phyloP scores from a whole-genome alignment of 208 protist genomes.

The Leishmania major region DNA sequence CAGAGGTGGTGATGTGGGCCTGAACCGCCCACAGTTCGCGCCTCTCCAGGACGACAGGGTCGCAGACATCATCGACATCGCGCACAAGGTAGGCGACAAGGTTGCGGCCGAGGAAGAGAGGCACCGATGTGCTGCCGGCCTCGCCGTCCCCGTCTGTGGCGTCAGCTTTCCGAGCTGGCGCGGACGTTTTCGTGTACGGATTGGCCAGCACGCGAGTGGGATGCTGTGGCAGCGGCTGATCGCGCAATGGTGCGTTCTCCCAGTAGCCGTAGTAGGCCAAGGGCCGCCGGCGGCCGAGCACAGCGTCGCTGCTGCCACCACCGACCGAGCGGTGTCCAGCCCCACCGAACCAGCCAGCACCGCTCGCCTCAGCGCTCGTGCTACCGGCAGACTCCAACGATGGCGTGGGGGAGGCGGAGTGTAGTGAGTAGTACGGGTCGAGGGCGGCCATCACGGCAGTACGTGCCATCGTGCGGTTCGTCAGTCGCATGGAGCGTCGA shows the following conservation, averaged over 20 bases:
- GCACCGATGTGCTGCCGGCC: slow-evolving; percentile 14
- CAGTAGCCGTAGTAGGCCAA: slow-evolving; percentile 68
- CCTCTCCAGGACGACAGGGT: slow-evolving; percentile 60
- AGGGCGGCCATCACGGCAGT: slow-evolving; percentile 54
- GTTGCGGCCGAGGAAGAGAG: slow-evolving; percentile 72
- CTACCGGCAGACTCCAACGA: background rate
- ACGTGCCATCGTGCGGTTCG: slow-evolving; percentile 33
- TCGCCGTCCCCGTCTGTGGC: slow-evolving; percentile 2
- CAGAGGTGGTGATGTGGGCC: slow-evolving; percentile 39
- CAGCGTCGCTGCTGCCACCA: background rate
- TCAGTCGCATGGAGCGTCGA: slow-evolving; percentile 43
- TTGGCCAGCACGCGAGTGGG: slow-evolving; percentile 42
- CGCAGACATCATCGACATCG: slow-evolving; percentile 83
- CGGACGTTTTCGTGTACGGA: slow-evolving; percentile 25
- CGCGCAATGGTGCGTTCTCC: slow-evolving; percentile 52
- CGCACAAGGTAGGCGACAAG: slow-evolving; percentile 62
- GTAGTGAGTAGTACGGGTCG: slow-evolving; percentile 12
- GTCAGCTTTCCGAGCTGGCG: background rate
- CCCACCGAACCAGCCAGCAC: slow-evolving; percentile 10
- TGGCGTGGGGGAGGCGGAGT: background rate
- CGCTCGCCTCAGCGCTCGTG: background rate
- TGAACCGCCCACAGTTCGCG: slow-evolving; percentile 82
- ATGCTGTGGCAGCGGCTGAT: slow-evolving; percentile 56
- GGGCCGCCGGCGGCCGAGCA: background rate
- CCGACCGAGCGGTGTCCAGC: background rate